Conservation (phyloP, 768 basidiomycete genomes). For the Mycena belliarum region DNA sequence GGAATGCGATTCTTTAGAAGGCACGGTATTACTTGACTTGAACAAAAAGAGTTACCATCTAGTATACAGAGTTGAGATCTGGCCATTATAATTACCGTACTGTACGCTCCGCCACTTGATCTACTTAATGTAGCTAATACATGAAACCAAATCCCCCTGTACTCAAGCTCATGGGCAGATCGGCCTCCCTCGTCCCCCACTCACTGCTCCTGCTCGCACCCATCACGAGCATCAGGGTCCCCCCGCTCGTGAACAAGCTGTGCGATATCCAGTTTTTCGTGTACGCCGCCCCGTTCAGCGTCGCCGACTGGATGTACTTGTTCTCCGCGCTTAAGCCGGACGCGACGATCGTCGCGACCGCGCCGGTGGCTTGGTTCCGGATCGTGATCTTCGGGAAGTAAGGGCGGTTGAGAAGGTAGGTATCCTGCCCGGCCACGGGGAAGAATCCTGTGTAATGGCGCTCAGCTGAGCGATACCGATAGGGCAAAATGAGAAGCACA, state of each 20-base stretch:
- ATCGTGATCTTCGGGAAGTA: slow-evolving; percentile 21
- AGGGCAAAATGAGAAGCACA: background rate
- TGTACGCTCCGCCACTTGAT: too few relatives aligned
- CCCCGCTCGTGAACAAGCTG: background rate
- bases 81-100: too few relatives aligned
- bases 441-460: slow-evolving; percentile 8
- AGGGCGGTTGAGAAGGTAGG: slow-evolving; percentile 22
- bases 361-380: slow-evolving; percentile 16
- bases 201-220: slow-evolving; percentile 3
- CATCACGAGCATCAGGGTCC: slow-evolving; percentile 3
- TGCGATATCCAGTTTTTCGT: slow-evolving; percentile 17
- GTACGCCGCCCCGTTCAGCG: background rate
- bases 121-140: too few relatives aligned
- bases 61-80: too few relatives aligned
- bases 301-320: slow-evolving; percentile 1
- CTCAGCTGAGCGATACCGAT: background rate
- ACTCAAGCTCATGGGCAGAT: slow-evolving; percentile 14
- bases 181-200: slow-evolving; percentile 5
- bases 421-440: slow-evolving; percentile 21
- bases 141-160: slow-evolving; percentile 8
- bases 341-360: slow-evolving; percentile 3
- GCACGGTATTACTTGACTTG: too few relatives aligned
- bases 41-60: too few relatives aligned
- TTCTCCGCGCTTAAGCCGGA: background rate
- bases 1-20: too few relatives aligned